These are phyloP conservation scores for Butyriboletus loyo DNA, from an alignment of 768 basidiomycete species.

Conservation along the genomic window DNA sequence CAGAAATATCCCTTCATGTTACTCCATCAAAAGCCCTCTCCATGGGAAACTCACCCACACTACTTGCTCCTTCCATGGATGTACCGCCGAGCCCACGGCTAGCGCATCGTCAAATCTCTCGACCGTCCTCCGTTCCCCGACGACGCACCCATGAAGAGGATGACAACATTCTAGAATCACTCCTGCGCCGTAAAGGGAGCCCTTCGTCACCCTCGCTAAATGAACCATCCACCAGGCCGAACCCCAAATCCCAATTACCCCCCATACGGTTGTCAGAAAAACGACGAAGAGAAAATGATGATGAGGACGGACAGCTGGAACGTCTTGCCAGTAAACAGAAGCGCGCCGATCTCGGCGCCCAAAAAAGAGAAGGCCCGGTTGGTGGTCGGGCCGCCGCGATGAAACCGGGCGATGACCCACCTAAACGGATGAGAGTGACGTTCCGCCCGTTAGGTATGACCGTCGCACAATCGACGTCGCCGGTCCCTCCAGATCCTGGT, in stretches of 20 bases:
- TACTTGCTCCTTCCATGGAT: conserved; percentile 34
- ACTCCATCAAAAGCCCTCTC: conserved; percentile 10
- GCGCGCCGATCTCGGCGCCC: conserved; percentile 47
- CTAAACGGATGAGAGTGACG: conserved; percentile 75
- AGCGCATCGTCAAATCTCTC: conserved; percentile 37
- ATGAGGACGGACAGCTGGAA: conserved; percentile 63
- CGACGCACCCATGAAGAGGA: conserved; percentile 50
- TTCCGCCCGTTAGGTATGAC: conserved; percentile 41
- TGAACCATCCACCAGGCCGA: conserved; percentile 28
- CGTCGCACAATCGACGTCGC: conserved; percentile 34
- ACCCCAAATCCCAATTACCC: conserved; percentile 34
- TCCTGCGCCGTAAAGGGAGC: conserved; percentile 38
- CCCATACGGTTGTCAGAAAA: conserved; percentile 63
- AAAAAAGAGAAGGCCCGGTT: conserved; percentile 37
- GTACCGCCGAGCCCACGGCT: conserved; percentile 38
- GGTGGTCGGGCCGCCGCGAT: conserved; percentile 20
- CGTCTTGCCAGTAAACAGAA: conserved; percentile 58
- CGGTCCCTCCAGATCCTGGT: conserved; percentile 57
- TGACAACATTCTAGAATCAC: conserved; percentile 51
- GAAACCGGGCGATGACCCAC: conserved; percentile 41
- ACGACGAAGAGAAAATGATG: conserved; percentile 67
- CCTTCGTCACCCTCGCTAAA: conserved; percentile 38
- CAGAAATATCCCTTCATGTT: conserved; percentile 10
- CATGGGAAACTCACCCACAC: conserved; percentile 20
- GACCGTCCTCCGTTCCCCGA: conserved; percentile 43